Percentiles rank a stretch among this genome's conserved stretches.
Evolutionary conservation across 2,329 filamentous ascomycete genomes (phyloP).

Genomic region (Calonectria hongkongensis): DNA sequence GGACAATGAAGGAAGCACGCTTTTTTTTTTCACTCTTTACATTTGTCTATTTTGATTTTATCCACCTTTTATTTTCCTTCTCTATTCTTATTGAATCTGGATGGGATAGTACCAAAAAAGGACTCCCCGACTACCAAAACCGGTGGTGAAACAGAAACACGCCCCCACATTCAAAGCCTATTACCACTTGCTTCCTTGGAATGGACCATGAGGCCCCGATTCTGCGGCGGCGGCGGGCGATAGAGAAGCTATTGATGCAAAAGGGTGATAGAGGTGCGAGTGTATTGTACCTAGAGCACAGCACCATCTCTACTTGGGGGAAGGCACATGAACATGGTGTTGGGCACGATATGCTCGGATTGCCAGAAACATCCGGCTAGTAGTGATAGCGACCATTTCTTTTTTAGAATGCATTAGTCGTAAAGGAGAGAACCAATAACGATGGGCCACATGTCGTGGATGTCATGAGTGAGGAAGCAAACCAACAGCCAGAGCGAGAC

Average conservation of each 20-base stretch:
- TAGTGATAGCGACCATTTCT: neutral
- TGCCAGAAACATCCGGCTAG: neutral
- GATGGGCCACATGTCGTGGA: neutral
- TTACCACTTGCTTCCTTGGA: neutral
- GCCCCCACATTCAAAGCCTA: neutral
- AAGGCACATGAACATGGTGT: neutral
- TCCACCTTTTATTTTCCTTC: neutral
- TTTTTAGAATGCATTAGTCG: conserved; percentile 1
- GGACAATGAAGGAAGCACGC: neutral
- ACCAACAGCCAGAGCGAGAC: neutral
- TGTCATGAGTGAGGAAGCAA: neutral
- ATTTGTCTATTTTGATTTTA: neutral
- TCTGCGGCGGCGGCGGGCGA: neutral
- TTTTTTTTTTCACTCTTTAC: neutral
- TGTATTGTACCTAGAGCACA: neutral
- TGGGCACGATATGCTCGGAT: neutral
- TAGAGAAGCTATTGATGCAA: neutral
- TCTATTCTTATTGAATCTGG: neutral
- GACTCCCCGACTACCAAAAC: neutral
- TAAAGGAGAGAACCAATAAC: neutral
- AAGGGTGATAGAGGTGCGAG: no score
- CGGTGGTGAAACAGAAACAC: conserved; percentile 8
- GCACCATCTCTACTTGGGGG: neutral
- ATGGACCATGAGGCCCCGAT: neutral
- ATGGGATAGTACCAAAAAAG: neutral